Conservation (phyloP, 768 basidiomycete genomes). For the Crepidotus variabilis region DNA sequence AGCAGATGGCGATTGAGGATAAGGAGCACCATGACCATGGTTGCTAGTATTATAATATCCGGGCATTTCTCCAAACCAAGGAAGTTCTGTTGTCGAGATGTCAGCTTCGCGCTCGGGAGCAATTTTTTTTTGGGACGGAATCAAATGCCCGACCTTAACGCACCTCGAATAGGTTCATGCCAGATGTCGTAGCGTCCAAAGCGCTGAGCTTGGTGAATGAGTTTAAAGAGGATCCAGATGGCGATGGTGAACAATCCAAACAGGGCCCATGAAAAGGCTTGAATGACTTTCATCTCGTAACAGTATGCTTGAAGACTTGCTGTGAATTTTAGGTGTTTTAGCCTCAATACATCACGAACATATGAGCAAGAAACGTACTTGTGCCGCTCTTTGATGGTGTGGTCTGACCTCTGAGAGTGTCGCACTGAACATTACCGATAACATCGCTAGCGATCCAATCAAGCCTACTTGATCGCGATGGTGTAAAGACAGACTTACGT, state of each 20-base stretch:
- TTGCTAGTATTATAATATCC: slow-evolving; percentile 50
- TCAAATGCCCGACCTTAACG: slow-evolving; percentile 6
- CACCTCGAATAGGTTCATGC: slow-evolving; percentile 54
- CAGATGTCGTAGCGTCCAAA: slow-evolving; percentile 54
- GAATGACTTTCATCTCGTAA: slow-evolving; percentile 76
- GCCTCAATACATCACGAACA: background rate
- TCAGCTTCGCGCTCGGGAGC: background rate
- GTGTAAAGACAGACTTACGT: slow-evolving; percentile 39
- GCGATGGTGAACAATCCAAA: slow-evolving; percentile 48
- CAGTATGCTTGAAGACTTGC: slow-evolving; percentile 58
- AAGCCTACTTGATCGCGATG: background rate
- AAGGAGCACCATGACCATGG: slow-evolving; percentile 20
- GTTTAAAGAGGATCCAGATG: slow-evolving; percentile 50
- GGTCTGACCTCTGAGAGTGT: slow-evolving; percentile 36
- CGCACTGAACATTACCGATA: slow-evolving; percentile 63
- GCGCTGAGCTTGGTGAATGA: slow-evolving; percentile 51
- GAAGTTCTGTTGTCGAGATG: slow-evolving; percentile 44
- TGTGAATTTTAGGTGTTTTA: slow-evolving; percentile 23
- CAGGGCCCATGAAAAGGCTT: slow-evolving; percentile 75
- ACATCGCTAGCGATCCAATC: slow-evolving; percentile 49
- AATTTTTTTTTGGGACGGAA: background rate
- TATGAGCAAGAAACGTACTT: slow-evolving; percentile 35
- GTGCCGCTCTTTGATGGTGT: slow-evolving; percentile 49
- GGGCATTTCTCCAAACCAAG: slow-evolving; percentile 74
- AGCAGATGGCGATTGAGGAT: slow-evolving; percentile 19